These are phyloP conservation scores for Murraya paniculata DNA, from an alignment of 345 rosid genomes.

Conservation along the genomic window DNA sequence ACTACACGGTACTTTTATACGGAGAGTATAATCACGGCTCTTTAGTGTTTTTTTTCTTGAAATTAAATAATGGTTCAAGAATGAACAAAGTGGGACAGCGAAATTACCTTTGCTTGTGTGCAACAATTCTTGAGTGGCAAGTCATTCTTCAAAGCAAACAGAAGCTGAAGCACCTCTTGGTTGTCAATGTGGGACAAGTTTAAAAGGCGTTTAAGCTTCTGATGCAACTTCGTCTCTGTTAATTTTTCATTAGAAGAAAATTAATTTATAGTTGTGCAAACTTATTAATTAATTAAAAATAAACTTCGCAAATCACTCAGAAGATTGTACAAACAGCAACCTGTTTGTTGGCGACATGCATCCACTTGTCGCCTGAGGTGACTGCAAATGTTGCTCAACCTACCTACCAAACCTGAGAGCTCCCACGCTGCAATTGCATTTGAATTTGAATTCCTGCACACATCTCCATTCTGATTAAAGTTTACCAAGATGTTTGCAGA, in stretches of 20 bases:
- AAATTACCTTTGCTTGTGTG: constrained; percentile 42
- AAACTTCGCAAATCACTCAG: constrained; percentile 4
- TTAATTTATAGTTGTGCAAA: background rate
- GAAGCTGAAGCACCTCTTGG: constrained; percentile 54
- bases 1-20: background rate
- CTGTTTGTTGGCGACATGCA: constrained; percentile 49
- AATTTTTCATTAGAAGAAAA: constrained; percentile 10
- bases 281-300: background rate
- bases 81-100: background rate
- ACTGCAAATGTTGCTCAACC: constrained; percentile 39
- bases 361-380: constrained; percentile 54
- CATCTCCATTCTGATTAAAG: background rate
- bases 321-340: constrained; percentile 29
- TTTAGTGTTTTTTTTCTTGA: background rate
- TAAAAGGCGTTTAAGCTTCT: constrained; percentile 47
- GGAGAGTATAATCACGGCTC: background rate
- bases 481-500: background rate
- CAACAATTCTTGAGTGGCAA: constrained; percentile 57
- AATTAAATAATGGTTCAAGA: background rate
- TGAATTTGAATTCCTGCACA: constrained; percentile 38
- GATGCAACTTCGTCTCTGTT: constrained; percentile 52
- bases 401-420: constrained; percentile 52
- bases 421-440: constrained; percentile 54
- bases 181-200: constrained; percentile 48
- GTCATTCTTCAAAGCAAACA: constrained; percentile 53